A percentile compares a stretch with the other conserved stretches of the same genome.
Evolutionary conservation across 192 early-diverging fungal genomes (phyloP).

Genomic region (Diversispora eburnea): DNA sequence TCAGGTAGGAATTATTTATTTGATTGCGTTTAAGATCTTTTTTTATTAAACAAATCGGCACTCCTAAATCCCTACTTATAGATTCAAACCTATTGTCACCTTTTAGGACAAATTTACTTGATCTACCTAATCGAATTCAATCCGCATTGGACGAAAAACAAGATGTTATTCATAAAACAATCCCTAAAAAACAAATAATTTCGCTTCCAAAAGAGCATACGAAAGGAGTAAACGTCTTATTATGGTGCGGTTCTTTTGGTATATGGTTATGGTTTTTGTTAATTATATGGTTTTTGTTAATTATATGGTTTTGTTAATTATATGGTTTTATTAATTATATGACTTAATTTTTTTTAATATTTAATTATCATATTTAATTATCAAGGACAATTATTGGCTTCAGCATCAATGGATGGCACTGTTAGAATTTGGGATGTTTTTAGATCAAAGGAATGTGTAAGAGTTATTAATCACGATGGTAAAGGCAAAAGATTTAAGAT

Average conservation of each 20-base stretch:
- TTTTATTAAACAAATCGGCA: background rate
- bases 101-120: background rate
- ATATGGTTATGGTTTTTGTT: background rate
- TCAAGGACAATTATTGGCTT: constrained; percentile 28
- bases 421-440: constrained; percentile 28
- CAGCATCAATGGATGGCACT: constrained; percentile 28
- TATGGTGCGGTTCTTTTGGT: constrained; percentile 30
- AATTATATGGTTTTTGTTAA: background rate
- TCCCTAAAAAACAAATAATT: constrained; percentile 15
- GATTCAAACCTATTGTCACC: background rate
- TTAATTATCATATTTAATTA: background rate
- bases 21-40: background rate
- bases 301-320: no score
- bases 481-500: background rate
- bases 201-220: constrained; percentile 6
- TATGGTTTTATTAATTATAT: no score
- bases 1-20: background rate
- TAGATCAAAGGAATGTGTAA: constrained; percentile 23
- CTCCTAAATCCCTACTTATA: background rate
- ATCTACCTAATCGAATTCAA: constrained; percentile 3
- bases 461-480: constrained; percentile 19
- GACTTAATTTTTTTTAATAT: no score
- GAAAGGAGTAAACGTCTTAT: constrained; percentile 16
- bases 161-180: background rate
- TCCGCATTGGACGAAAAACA: background rate